Evolutionary conservation across 2,329 filamentous ascomycete species (phyloP).

Genomic region (Massarina eburnea): DNA sequence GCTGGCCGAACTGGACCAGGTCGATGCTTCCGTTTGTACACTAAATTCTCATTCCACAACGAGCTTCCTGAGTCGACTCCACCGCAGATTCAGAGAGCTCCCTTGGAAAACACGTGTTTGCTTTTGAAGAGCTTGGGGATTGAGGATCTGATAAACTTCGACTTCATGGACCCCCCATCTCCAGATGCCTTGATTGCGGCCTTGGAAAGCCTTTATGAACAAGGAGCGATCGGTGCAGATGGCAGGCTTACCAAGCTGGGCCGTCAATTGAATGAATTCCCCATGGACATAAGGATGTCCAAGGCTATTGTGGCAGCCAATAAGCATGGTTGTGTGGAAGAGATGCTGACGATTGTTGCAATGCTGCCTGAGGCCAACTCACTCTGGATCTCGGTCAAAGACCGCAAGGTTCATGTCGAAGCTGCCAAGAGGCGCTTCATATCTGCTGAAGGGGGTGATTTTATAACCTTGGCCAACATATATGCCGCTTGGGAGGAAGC

Average conservation of each 20-base stretch:
- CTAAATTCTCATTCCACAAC: slow-evolving; percentile 90
- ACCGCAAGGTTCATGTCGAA: slow-evolving; percentile 96
- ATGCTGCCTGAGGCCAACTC: slow-evolving; percentile 89
- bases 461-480: slow-evolving; percentile 84
- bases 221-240: slow-evolving; percentile 84
- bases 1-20: slow-evolving; percentile 90
- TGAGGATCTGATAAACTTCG: slow-evolving; percentile 88
- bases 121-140: slow-evolving; percentile 88
- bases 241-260: slow-evolving; percentile 89
- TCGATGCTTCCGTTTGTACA: slow-evolving; percentile 92
- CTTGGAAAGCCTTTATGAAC: slow-evolving; percentile 85
- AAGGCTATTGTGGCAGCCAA: slow-evolving; percentile 87
- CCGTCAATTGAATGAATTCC: slow-evolving; percentile 93
- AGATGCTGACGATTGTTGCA: slow-evolving; percentile 88
- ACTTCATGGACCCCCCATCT: slow-evolving; percentile 92
- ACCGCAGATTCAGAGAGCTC: slow-evolving; percentile 89
- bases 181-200: slow-evolving; percentile 87
- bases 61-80: slow-evolving; percentile 88
- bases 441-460: slow-evolving; percentile 86
- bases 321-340: slow-evolving; percentile 88
- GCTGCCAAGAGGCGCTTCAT: slow-evolving; percentile 77
- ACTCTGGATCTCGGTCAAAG: slow-evolving; percentile 91
- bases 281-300: slow-evolving; percentile 86
- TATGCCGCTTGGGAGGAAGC: slow-evolving; percentile 95
- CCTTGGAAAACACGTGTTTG: slow-evolving; percentile 80